Base-by-base conservation (phyloP, 208 protist genomes). In the Porcisia deanei region DNA sequence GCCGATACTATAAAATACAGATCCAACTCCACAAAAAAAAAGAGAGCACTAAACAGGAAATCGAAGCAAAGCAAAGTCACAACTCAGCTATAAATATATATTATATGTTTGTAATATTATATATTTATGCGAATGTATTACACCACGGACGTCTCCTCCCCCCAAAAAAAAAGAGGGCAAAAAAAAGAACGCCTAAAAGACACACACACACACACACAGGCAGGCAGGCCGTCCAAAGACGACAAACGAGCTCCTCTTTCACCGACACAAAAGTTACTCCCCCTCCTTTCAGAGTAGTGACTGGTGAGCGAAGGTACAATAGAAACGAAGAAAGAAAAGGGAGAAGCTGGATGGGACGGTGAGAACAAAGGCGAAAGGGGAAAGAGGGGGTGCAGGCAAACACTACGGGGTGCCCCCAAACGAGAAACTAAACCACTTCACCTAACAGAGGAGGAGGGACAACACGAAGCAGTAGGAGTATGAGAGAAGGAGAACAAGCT, bases 401-500 rank as follows among this genome's bases (percentile, higher is more conserved):
- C 54, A 58, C 18, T 6, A n/a, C 54, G 54, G 22, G 54, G 7
- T 58, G 18, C 16, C 7, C 30, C 20, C 34, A 64, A 64, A 22
- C 14, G 14, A 18, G 41, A 43, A 12, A 37, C 16, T 43, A 18
- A 66, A 49, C 18, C 47, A 52, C 47, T 52, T 52, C 47, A 52
- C 47, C 10, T 64, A 64, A 41, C 18, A n/a, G 39, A 66, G 25
- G 18, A 66, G 39, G 39, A 66, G 57, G 25, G 10, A 52, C 47
- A 18, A 53, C 16, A n/a, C 6, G 37, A 53, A 39, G 37, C 60
- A 39, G 52, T 22, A 16, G 49, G 55, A 65, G 54, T 30, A 53
- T 16, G 25, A 37, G 55, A 73, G 70, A 71, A 79, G 39, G 63
- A 83, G 70, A 71, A 45, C 77, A 76, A 52, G 8, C 47, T 5